Evolutionary conservation across 2,329 filamentous ascomycete genomes (phyloP), one percentile per base, ranked within the genome.

Genomic region (Aurifilum marmelostoma): DNA sequence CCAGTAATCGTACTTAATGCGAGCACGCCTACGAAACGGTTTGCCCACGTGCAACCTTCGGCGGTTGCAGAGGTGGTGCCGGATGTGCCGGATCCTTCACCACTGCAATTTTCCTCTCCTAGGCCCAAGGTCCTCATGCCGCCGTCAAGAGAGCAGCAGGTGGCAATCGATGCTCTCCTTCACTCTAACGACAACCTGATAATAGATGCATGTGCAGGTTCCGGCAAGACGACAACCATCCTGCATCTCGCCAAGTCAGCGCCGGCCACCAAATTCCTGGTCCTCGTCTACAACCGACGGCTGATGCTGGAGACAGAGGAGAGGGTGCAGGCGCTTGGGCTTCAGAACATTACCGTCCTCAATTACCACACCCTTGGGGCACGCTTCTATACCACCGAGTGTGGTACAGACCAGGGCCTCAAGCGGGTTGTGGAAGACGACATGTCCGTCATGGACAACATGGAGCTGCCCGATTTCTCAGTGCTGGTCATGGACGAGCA

Each of bases 401-500:
- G 69, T 9, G 66, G 58, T 24, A 70, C 66, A 12, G 69, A 70
- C 43, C 69, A 70, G 27, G 69, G 69, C 7, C 58, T 70, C 29
- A 70, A 70, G 63, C 69, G 69, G 11, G 59, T 70, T 3, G 66
- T 68, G n/a, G 69, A 70, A 41, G 50, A 68, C 11, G 56, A 70
- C 41, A 70, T 68, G 69, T 8, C 66, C 9, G 56, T 70, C 8
- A 43, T 54, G 18, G 63, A 65, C 6, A 59, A 52, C 3, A 59
- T 37, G 66, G 59, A 27, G 32, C 54, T 70, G 9, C 69, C 69
- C 2, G 24, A 63, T 1, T 70, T 70, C 14, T 70, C 69, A 6
- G 66, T 70, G 2, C 41, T 70, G 39, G 66, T 70, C 11, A 66
- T 70, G 69, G 69, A 70, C n/a, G 69, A 70, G 62, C 69, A 70